These are phyloP conservation scores for Alternaria metachromatica DNA, from an alignment of 2,329 filamentous ascomycete genomes.

Conservation along the genomic window DNA sequence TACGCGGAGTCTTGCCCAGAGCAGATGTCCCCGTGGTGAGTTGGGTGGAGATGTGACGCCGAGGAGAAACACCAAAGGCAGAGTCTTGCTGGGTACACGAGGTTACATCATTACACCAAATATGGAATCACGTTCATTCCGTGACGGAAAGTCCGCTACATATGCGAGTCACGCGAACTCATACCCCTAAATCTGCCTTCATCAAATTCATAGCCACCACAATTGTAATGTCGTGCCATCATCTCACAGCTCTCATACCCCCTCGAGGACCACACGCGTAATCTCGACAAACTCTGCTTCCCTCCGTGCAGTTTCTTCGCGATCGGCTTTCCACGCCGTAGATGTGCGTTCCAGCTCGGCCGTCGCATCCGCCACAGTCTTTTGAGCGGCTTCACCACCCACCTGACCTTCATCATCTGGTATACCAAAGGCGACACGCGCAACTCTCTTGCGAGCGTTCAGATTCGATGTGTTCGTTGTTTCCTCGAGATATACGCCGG, in stretches of 20 bases:
- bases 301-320: background rate
- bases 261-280: background rate
- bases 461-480: background rate
- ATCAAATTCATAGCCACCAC: no score
- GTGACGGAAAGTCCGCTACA: background rate
- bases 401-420: background rate
- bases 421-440: background rate
- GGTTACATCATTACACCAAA: background rate
- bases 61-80: background rate
- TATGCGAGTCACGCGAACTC: background rate
- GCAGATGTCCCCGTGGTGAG: background rate
- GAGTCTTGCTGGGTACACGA: background rate
- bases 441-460: background rate
- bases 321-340: background rate
- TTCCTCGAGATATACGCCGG: background rate
- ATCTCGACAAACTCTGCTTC: background rate
- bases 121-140: background rate
- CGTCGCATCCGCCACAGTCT: background rate
- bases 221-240: no score
- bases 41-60: background rate
- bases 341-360: background rate
- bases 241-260: background rate
- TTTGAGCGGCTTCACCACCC: background rate
- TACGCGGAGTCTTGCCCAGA: background rate
- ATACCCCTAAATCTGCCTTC: no score